Percentiles rank a stretch among this genome's conserved stretches.
These are phyloP conservation scores for Amauroascus niger DNA, from an alignment of 2,329 filamentous ascomycete species.

Conservation along the genomic window DNA sequence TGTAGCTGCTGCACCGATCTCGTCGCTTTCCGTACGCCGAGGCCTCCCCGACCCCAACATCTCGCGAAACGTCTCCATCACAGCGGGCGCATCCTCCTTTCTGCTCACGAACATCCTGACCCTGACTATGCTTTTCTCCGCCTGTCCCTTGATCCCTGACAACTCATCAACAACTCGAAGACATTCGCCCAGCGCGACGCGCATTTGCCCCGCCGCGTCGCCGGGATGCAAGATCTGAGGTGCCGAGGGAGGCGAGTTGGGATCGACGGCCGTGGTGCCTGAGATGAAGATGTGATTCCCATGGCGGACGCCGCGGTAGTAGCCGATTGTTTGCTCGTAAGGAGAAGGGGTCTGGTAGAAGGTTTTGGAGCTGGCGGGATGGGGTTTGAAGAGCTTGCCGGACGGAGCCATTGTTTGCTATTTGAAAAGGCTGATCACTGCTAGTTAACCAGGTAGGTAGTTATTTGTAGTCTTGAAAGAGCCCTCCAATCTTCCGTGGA, in stretches of 20 bases:
- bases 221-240: slow-evolving; percentile 26
- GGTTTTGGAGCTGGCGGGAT: slow-evolving; percentile 13
- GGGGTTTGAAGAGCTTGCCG: slow-evolving; percentile 12
- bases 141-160: slow-evolving; percentile 18
- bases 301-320: slow-evolving; percentile 32
- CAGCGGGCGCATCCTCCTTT: slow-evolving; percentile 14
- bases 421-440: neutral
- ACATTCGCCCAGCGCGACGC: slow-evolving; percentile 22
- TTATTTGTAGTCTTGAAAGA: neutral
- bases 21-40: slow-evolving; percentile 19
- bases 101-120: slow-evolving; percentile 27
- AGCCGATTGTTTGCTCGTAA: slow-evolving; percentile 30
- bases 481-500: no score
- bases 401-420: neutral
- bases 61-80: slow-evolving; percentile 14
- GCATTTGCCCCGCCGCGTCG: slow-evolving; percentile 27
- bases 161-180: slow-evolving; percentile 28
- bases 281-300: slow-evolving; percentile 31
- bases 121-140: slow-evolving; percentile 27
- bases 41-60: slow-evolving; percentile 16
- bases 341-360: slow-evolving; percentile 30
- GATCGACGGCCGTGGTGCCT: slow-evolving; percentile 33
- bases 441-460: no score
- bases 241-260: slow-evolving; percentile 23
- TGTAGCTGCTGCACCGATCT: slow-evolving; percentile 28